These are phyloP conservation scores for Auxenochlorella protothecoides DNA, from an alignment of 139 green algal species.

Conservation along the genomic window DNA sequence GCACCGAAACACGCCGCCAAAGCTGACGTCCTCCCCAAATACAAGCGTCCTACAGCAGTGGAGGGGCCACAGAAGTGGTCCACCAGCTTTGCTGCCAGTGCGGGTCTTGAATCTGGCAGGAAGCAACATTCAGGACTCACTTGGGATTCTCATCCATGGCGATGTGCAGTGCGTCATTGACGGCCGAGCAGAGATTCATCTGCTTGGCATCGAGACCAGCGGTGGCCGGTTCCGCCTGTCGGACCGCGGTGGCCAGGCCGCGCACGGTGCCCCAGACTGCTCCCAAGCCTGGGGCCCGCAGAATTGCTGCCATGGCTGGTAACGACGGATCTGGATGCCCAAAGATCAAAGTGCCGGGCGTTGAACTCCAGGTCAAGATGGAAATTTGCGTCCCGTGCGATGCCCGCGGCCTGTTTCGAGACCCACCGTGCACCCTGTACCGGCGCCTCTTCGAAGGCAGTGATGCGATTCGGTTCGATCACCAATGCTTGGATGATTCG, in stretches of 20 bases:
- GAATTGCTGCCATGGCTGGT: too few relatives aligned
- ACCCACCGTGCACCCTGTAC: too few relatives aligned
- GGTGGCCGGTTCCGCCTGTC: not conserved
- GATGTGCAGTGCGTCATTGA: conserved; percentile 76
- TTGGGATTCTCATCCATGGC: conserved; percentile 55
- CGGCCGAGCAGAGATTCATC: conserved; percentile 74
- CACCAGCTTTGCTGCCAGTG: too few relatives aligned
- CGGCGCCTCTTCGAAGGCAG: too few relatives aligned
- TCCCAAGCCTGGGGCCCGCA: too few relatives aligned
- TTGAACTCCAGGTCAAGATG: not conserved
- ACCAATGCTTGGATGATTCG: too few relatives aligned
- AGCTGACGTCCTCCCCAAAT: conserved; percentile 87
- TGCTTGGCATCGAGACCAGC: not conserved
- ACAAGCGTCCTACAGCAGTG: conserved; percentile 43
- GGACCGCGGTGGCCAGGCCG: not conserved
- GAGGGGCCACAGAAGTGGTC: too few relatives aligned
- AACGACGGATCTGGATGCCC: too few relatives aligned
- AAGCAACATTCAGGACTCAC: conserved; percentile 11
- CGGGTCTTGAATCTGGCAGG: too few relatives aligned
- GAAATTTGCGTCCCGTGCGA: not conserved
- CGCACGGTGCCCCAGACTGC: not conserved
- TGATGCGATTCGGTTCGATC: too few relatives aligned
- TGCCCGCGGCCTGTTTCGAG: too few relatives aligned
- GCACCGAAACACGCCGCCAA: conserved; percentile 89
- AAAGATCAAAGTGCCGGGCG: too few relatives aligned